Evolutionary conservation across 768 basidiomycete species (phyloP).

Genomic region (Calocybe indica): DNA sequence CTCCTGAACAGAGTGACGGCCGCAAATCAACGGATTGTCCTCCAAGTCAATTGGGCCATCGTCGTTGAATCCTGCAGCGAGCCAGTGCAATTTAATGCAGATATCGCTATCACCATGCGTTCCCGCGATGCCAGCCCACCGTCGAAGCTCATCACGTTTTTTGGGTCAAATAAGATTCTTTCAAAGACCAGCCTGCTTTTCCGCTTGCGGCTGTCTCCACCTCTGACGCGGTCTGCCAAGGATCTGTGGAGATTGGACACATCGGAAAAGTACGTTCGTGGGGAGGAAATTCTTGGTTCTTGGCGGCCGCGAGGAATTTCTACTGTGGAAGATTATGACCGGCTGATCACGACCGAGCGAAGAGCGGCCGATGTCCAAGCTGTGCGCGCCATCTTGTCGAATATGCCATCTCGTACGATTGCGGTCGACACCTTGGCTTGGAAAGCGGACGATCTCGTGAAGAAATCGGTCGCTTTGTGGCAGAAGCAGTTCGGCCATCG

Average conservation of each 20-base stretch:
- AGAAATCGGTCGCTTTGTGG: slow-evolving; percentile 74
- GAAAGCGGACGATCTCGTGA: slow-evolving; percentile 61
- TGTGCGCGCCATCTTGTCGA: slow-evolving; percentile 68
- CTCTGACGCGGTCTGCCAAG: slow-evolving; percentile 77
- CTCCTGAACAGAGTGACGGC: slow-evolving; percentile 84
- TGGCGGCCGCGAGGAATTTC: slow-evolving; percentile 91
- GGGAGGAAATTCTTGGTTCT: slow-evolving; percentile 74
- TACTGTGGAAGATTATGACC: slow-evolving; percentile 80
- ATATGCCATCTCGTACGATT: slow-evolving; percentile 42
- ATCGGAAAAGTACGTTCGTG: slow-evolving; percentile 89
- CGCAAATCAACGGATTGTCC: slow-evolving; percentile 68
- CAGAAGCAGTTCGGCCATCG: slow-evolving; percentile 73
- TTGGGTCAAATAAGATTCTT: slow-evolving; percentile 72
- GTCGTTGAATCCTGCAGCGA: slow-evolving; percentile 81
- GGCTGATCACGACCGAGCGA: slow-evolving; percentile 64
- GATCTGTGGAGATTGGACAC: slow-evolving; percentile 96
- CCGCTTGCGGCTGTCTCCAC: slow-evolving; percentile 73
- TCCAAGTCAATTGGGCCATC: slow-evolving; percentile 74
- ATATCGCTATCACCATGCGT: slow-evolving; percentile 79
- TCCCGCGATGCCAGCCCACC: slow-evolving; percentile 83
- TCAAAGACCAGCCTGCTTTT: slow-evolving; percentile 83
- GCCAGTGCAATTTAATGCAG: slow-evolving; percentile 85
- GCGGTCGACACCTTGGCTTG: slow-evolving; percentile 53
- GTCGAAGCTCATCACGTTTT: slow-evolving; percentile 67
- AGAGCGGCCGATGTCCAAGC: slow-evolving; percentile 88